Evolutionary conservation across 495 filamentous ascomycete species (phyloP).

Genomic region (Aspergillus nidulans): DNA sequence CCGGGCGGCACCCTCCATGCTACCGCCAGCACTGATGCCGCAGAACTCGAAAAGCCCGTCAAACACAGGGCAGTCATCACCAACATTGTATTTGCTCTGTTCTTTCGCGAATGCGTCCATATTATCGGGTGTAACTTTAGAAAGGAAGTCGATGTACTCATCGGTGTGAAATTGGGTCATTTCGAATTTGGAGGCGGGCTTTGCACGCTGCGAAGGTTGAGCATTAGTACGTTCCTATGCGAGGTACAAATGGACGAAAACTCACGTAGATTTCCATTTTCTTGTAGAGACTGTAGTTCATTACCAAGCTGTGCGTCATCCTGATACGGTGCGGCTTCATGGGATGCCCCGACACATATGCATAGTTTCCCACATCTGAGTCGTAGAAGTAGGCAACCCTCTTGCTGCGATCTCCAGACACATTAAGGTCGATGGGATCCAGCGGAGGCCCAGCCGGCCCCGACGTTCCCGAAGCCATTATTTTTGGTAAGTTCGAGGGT

Average conservation of each 20-base stretch:
- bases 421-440: conserved; percentile 47
- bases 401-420: conserved; percentile 53
- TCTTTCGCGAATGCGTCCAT: conserved; percentile 93
- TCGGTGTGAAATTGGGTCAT: conserved; percentile 99
- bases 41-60: conserved; percentile 98
- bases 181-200: conserved; percentile 90
- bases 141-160: conserved; percentile 97
- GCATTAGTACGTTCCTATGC: conserved; percentile 18
- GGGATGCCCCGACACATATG: conserved; percentile 95
- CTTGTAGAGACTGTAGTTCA: conserved; percentile 98
- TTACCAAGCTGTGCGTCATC: conserved; percentile 93
- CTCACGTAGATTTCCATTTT: conserved; percentile 98
- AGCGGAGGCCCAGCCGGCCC: conserved; percentile 37
- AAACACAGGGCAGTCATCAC: conserved; percentile 96
- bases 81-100: conserved; percentile 95
- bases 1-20: conserved; percentile 93
- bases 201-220: conserved; percentile 68
- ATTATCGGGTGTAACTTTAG: conserved; percentile 95
- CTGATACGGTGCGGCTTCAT: conserved; percentile 99
- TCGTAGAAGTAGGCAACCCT: conserved; percentile 97
- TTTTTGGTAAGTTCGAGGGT: conserved; percentile 12
- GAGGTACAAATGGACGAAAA: conserved; percentile 5
- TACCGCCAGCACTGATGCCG: conserved; percentile 93
- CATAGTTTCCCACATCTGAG: conserved; percentile 94
- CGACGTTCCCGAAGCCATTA: conserved; percentile 34